Evolutionary conservation across 139 green algal species (phyloP).

Genomic region (Tetradesmus lagerheimii): DNA sequence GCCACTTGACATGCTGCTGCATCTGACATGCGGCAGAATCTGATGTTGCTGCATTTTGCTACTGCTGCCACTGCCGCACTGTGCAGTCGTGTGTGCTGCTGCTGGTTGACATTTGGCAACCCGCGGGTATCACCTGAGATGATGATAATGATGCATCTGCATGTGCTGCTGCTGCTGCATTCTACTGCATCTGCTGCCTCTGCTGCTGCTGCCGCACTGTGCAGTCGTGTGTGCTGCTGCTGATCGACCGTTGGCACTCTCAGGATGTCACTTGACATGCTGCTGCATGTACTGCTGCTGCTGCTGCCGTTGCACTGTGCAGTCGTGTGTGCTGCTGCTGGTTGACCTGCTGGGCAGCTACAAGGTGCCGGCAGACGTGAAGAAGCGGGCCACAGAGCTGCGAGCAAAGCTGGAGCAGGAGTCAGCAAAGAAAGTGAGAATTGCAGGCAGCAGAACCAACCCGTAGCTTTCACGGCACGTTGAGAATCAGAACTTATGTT

Average conservation of each 20-base stretch:
- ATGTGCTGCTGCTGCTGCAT: no score
- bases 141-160: no score
- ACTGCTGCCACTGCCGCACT: background rate
- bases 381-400: constrained; percentile 25
- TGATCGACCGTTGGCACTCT: no score
- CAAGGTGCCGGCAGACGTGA: constrained; percentile 35
- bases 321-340: constrained; percentile 34
- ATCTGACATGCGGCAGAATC: no score
- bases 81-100: background rate
- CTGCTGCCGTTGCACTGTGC: background rate
- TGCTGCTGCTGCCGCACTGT: background rate
- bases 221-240: background rate
- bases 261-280: background rate
- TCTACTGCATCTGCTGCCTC: background rate
- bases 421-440: constrained; percentile 23
- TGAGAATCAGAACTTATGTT: no score
- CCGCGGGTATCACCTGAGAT: no score
- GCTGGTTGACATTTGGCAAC: no score
- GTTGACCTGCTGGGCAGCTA: constrained; percentile 47
- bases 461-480: no score
- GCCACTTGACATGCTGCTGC: background rate
- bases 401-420: background rate
- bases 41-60: constrained; percentile 3
- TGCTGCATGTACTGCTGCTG: background rate
- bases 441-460: background rate